These are phyloP conservation scores for Apiotrichum veenhuisii DNA, from an alignment of 1,284 basidiomycete species.

Conservation along the genomic window DNA sequence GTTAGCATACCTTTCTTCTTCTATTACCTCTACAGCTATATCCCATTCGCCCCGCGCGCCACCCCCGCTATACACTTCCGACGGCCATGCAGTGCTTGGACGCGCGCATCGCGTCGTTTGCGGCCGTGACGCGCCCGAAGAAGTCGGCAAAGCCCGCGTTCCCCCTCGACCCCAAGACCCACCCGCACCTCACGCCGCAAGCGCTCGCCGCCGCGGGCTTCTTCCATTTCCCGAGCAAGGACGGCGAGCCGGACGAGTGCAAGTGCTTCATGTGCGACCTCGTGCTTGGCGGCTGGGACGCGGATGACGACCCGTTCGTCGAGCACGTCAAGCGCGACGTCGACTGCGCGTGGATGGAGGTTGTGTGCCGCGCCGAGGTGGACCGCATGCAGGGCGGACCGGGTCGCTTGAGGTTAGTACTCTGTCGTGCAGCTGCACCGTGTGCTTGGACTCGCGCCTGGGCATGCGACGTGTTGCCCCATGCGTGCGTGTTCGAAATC, in stretches of 20 bases:
- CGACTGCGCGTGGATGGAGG: constrained; percentile 70
- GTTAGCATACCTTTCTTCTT: too few relatives aligned
- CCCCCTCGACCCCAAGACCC: constrained; percentile 30
- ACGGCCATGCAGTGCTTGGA: constrained; percentile 38
- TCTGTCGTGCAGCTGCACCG: too few relatives aligned
- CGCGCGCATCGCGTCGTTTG: constrained; percentile 35
- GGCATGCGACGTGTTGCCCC: too few relatives aligned
- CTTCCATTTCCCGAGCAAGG: constrained; percentile 54
- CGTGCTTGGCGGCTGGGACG: constrained; percentile 71
- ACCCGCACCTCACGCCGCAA: constrained; percentile 60
- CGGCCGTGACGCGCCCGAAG: constrained; percentile 26
- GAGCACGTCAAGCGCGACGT: constrained; percentile 65
- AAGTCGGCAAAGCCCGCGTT: constrained; percentile 35
- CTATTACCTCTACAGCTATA: background rate
- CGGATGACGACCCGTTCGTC: constrained; percentile 71
- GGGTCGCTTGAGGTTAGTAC: constrained; percentile 13
- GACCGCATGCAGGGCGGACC: constrained; percentile 23
- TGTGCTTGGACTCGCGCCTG: too few relatives aligned
- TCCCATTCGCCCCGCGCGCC: background rate
- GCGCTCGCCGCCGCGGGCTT: constrained; percentile 77
- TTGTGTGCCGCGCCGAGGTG: constrained; percentile 62
- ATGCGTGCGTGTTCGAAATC: too few relatives aligned
- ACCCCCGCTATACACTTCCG: too few relatives aligned
- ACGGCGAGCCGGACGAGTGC: constrained; percentile 26
- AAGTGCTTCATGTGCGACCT: constrained; percentile 73